phyloP scores from a whole-genome alignment of 495 filamentous ascomycete genomes.

The Xylaria nigripes region DNA sequence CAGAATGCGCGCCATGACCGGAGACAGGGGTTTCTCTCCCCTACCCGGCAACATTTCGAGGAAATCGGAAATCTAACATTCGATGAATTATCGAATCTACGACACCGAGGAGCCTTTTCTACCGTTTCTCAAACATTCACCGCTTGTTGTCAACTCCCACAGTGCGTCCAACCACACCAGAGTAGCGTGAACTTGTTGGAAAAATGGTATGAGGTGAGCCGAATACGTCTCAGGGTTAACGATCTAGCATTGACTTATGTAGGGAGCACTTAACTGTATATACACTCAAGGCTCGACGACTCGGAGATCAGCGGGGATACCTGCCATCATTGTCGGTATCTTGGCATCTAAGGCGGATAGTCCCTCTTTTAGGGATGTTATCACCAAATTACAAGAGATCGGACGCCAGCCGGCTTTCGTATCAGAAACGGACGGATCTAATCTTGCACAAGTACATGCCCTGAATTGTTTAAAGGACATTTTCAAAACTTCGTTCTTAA shows the following conservation, averaged over 20 bases:
- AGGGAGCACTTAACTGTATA: conserved; percentile 58
- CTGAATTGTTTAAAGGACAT: conserved; percentile 86
- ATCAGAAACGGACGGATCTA: conserved; percentile 50
- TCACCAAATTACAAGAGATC: conserved; percentile 42
- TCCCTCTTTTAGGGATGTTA: conserved; percentile 45
- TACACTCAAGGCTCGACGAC: conserved; percentile 70
- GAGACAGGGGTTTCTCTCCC: conserved; percentile 25
- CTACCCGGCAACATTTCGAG: conserved; percentile 39
- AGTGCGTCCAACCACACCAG: conserved; percentile 34
- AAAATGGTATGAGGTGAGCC: conserved; percentile 62
- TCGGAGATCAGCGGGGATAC: conserved; percentile 83
- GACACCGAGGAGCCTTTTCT: conserved; percentile 90
- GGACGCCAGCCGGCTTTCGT: conserved; percentile 44
- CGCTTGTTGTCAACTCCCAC: conserved; percentile 56
- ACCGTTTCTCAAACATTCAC: conserved; percentile 85
- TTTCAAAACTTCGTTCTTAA: conserved; percentile 69
- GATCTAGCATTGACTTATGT: background rate
- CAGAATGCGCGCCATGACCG: conserved; percentile 31
- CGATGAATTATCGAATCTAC: conserved; percentile 68
- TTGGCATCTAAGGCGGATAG: conserved; percentile 47
- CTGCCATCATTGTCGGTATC: conserved; percentile 72
- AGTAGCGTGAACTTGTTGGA: conserved; percentile 32
- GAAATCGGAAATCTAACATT: conserved; percentile 64
- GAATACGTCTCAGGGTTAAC: background rate
- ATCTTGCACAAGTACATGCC: conserved; percentile 86